Evolutionary conservation across 305 asterid genomes (phyloP).

Genomic region (Coffea humblotiana): DNA sequence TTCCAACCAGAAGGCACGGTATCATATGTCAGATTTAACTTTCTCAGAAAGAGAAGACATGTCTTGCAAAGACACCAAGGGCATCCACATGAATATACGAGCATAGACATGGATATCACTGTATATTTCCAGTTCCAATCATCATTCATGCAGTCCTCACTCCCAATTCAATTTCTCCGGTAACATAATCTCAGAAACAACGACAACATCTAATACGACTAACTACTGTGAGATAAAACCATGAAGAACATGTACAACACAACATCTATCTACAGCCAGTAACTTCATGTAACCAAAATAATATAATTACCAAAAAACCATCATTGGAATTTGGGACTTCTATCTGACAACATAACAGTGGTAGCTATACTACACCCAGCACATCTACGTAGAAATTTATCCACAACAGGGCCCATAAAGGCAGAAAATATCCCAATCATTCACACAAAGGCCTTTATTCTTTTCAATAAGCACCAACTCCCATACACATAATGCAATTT

Average conservation of each 20-base stretch:
- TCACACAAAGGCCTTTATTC: neutral
- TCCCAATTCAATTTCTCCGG: neutral
- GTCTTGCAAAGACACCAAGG: neutral
- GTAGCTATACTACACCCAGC: neutral
- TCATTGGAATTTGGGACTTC: neutral
- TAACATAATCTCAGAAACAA: neutral
- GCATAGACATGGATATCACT: neutral
- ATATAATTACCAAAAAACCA: neutral
- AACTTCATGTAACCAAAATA: neutral
- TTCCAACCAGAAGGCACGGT: neutral
- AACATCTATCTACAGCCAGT: neutral
- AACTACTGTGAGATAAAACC: slow-evolving; percentile 1
- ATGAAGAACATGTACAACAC: neutral
- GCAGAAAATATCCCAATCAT: neutral
- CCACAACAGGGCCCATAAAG: neutral
- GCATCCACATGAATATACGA: neutral
- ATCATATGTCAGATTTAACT: neutral
- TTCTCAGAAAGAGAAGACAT: neutral
- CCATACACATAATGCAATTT: neutral
- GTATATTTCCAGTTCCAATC: neutral
- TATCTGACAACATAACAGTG: neutral
- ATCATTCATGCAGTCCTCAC: neutral
- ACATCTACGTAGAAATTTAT: neutral
- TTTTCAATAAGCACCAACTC: neutral
- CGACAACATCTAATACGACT: neutral